These are phyloP conservation scores for Conticribra guillardii DNA, from an alignment of 108 stramenopile genomes.

Conservation along the genomic window DNA sequence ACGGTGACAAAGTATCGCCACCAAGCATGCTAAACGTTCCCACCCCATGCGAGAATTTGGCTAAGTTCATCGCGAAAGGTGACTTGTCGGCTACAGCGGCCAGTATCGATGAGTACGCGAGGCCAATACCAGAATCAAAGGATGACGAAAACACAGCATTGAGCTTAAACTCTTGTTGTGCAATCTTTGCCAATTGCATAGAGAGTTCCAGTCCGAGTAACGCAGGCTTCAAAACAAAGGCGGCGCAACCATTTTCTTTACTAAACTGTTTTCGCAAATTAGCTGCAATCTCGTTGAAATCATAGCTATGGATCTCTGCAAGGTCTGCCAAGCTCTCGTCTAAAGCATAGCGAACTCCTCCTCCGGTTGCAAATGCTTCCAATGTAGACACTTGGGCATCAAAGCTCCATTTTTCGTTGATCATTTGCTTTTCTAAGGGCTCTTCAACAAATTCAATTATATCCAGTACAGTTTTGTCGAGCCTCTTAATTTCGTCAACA, in stretches of 20 bases:
- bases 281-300: slow-evolving; percentile 49
- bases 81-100: slow-evolving; percentile 65
- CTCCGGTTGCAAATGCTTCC: slow-evolving; percentile 51
- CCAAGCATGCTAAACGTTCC: slow-evolving; percentile 75
- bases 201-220: slow-evolving; percentile 83
- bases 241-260: slow-evolving; percentile 58
- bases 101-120: slow-evolving; percentile 70
- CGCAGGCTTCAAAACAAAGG: slow-evolving; percentile 85
- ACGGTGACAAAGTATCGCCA: slow-evolving; percentile 76
- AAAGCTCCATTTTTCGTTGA: slow-evolving; percentile 50
- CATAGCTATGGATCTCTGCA: slow-evolving; percentile 40
- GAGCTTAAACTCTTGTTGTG: slow-evolving; percentile 65
- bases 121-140: slow-evolving; percentile 83
- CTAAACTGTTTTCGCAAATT: slow-evolving; percentile 51
- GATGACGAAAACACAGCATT: slow-evolving; percentile 77
- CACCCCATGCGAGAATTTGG: slow-evolving; percentile 70
- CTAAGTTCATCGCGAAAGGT: slow-evolving; percentile 12
- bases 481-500: slow-evolving; percentile 33
- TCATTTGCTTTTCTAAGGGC: slow-evolving; percentile 56
- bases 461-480: slow-evolving; percentile 5
- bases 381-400: slow-evolving; percentile 56
- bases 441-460: slow-evolving; percentile 83
- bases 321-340: slow-evolving; percentile 85
- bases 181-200: slow-evolving; percentile 65
- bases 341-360: slow-evolving; percentile 67